phyloP scores from a whole-genome alignment of 768 basidiomycete genomes.

The Leccinellum rugosiceps region DNA sequence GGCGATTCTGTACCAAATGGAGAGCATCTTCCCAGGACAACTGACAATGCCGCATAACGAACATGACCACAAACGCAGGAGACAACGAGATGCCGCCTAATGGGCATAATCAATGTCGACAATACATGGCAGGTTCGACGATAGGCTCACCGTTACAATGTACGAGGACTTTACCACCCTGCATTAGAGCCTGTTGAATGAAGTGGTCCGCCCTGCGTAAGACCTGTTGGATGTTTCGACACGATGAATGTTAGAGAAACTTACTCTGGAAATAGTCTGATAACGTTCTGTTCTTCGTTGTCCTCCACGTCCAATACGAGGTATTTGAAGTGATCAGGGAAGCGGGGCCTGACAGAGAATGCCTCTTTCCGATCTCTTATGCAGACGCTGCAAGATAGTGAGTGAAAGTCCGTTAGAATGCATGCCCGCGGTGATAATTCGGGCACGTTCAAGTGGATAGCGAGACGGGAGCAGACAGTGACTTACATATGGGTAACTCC shows the following conservation, averaged over 20 bases:
- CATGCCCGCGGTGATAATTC: background rate
- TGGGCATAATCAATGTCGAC: background rate
- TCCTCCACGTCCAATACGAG: slow-evolving; percentile 85
- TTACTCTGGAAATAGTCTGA: slow-evolving; percentile 83
- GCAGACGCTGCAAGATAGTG: slow-evolving; percentile 59
- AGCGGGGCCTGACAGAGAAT: slow-evolving; percentile 84
- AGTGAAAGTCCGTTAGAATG: slow-evolving; percentile 1
- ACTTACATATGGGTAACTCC: slow-evolving; percentile 79
- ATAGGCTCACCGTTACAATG: slow-evolving; percentile 76
- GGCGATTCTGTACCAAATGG: slow-evolving; percentile 83
- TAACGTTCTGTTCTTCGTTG: slow-evolving; percentile 92
- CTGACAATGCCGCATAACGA: slow-evolving; percentile 82
- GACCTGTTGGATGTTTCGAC: background rate
- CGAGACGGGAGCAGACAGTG: background rate
- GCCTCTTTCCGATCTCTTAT: slow-evolving; percentile 89
- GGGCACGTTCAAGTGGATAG: background rate
- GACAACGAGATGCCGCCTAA: slow-evolving; percentile 85
- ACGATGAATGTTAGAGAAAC: slow-evolving; percentile 19
- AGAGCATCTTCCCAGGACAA: slow-evolving; percentile 87
- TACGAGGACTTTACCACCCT: slow-evolving; percentile 75
- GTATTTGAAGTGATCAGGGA: slow-evolving; percentile 75
- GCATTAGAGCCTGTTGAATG: slow-evolving; percentile 58
- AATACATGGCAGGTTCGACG: background rate
- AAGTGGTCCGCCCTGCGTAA: slow-evolving; percentile 64
- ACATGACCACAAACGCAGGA: slow-evolving; percentile 90